These are phyloP conservation scores for Rutidosis leptorrhynchoides DNA, from an alignment of 129 eudicot species.

Conservation along the genomic window DNA sequence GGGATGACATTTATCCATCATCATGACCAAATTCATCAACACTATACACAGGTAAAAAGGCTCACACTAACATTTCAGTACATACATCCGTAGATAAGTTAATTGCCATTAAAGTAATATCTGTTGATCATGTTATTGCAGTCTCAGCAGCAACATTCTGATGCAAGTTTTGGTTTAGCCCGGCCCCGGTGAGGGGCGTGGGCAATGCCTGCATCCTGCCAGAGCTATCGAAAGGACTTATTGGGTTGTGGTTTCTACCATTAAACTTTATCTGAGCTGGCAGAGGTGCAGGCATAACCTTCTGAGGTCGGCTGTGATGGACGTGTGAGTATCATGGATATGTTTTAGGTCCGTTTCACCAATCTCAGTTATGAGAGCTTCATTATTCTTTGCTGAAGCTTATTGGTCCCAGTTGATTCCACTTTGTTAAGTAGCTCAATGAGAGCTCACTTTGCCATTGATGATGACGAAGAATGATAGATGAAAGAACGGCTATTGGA, in stretches of 20 bases:
- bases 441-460: slow-evolving; percentile 34
- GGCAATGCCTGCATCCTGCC: slow-evolving; percentile 92
- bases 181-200: slow-evolving; percentile 99
- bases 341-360: slow-evolving; percentile 27
- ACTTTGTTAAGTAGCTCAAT: slow-evolving; percentile 31
- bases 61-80: neutral
- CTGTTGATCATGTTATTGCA: slow-evolving; percentile 38
- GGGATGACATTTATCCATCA: slow-evolving; percentile 80
- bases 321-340: slow-evolving; percentile 6
- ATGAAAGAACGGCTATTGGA: slow-evolving; percentile 34
- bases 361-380: slow-evolving; percentile 56
- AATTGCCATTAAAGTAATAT: neutral
- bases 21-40: slow-evolving; percentile 79
- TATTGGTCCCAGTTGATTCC: slow-evolving; percentile 28
- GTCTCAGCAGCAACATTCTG: slow-evolving; percentile 71
- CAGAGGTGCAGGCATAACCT: slow-evolving; percentile 77
- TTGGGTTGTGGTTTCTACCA: slow-evolving; percentile 14
- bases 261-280: slow-evolving; percentile 33
- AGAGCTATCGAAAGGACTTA: slow-evolving; percentile 23
- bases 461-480: slow-evolving; percentile 49
- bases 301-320: slow-evolving; percentile 49
- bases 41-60: slow-evolving; percentile 60
- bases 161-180: slow-evolving; percentile 89
- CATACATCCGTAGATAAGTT: neutral
- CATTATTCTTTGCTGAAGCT: slow-evolving; percentile 39